A percentile compares a stretch with the other conserved stretches of the same genome.
Evolutionary conservation across 2,329 filamentous ascomycete genomes (phyloP).

Genomic region (Fusarium nelsonii): DNA sequence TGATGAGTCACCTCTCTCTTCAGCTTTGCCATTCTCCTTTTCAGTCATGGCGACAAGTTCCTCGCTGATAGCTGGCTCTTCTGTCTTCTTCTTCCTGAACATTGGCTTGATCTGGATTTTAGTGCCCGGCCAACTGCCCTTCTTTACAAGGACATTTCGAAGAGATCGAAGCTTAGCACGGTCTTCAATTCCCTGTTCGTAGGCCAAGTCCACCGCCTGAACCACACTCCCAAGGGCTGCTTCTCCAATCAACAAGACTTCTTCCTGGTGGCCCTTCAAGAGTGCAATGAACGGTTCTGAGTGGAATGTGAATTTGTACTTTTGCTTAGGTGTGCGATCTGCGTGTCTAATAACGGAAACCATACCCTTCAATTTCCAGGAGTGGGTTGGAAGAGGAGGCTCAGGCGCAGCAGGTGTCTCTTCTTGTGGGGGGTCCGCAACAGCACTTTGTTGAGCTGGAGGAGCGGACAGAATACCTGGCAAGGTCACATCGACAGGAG

Average conservation of each 20-base stretch:
- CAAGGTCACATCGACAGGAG: conserved; percentile 48
- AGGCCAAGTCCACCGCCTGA: conserved; percentile 84
- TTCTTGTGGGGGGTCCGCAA: conserved; percentile 51
- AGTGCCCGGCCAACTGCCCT: conserved; percentile 92
- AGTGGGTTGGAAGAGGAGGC: conserved; percentile 83
- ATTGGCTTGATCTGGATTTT: conserved; percentile 99
- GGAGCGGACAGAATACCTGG: conserved; percentile 51
- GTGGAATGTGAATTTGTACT: conserved; percentile 99
- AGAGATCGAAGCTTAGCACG: conserved; percentile 85
- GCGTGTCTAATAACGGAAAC: conserved; percentile 97
- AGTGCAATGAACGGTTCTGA: conserved; percentile 95
- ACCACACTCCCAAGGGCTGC: conserved; percentile 90
- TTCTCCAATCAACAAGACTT: conserved; percentile 93
- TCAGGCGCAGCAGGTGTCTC: conserved; percentile 60
- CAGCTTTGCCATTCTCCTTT: conserved; percentile 43
- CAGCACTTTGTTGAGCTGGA: conserved; percentile 47
- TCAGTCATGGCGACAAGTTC: conserved; percentile 53
- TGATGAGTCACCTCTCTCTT: conserved; percentile 40
- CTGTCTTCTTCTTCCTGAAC: conserved; percentile 89
- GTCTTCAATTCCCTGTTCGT: conserved; percentile 85
- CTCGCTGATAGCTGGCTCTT: conserved; percentile 61
- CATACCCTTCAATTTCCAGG: conserved; percentile 98
- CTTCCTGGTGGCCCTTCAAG: conserved; percentile 94
- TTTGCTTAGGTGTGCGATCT: conserved; percentile 97
- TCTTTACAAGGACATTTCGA: conserved; percentile 89